Base-by-base conservation (phyloP, 257 asterid species). In the Nyctanthes arbortristis region DNA sequence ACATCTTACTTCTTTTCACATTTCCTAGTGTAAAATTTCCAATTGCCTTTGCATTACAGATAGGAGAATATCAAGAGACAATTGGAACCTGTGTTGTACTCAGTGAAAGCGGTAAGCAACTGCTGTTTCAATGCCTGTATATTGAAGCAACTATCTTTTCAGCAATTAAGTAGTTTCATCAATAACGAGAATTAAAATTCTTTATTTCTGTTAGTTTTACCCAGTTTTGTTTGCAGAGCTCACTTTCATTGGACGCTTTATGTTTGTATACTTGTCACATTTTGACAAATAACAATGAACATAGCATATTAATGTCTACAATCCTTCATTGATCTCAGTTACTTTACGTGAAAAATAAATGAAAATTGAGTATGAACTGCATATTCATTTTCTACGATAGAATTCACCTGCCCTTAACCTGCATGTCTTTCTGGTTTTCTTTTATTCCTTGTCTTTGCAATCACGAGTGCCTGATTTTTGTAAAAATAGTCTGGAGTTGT, bases 11-110 rank as follows among this genome's bases (percentile, higher is more conserved):
- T 22, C 32, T n/a, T n/a, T n/a, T n/a, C 52, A 20, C 63, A 28
- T 2, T 61, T 63, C 54, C 54, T 29, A 28, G 57, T 13, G 36
- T 62, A 40, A 14, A 29, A 0, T 61, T 69, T 27, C 0, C 30
- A n/a, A 43, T 14, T 16, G 2, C n/a, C 20, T n/a, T 9, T 45
- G 7, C 12, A 22, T 69, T 61, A 35, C 76, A 91, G 99, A 85
- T 93, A 69, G 99, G 97, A 78, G 85, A n/a, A 72, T 93, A 93
- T 52, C 78, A 78, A 69, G 99, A 91, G 77, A 91, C 99, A 68
- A 75, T 93, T 35, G 99, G 97, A 40, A 86, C 94, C 45, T 87
- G 98, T 81, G 80, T 93, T 30, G 79, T 91, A 30, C 87, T 89
- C 75, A 59, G 59, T 67, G 96, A 91, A 82, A 82, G 61, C 36